Conservation (phyloP, 2,329 filamentous ascomycete genomes). For the Penicillium capsulatum region DNA sequence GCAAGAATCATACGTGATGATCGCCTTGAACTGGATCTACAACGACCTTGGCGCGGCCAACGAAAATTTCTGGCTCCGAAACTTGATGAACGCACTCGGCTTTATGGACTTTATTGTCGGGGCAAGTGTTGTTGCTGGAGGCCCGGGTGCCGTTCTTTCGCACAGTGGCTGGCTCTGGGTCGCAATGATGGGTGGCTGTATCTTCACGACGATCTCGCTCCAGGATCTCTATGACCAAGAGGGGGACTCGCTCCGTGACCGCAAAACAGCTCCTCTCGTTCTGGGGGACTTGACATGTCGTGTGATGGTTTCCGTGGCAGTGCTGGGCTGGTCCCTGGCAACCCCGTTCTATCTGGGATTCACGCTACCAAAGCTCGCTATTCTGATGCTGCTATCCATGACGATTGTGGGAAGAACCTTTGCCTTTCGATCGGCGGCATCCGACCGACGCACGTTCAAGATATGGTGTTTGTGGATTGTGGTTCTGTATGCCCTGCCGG, state of each 20-base stretch:
- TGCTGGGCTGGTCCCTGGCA: conserved; percentile 1
- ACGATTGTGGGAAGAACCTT: conserved; percentile 2
- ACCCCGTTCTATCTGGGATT: conserved; percentile 1
- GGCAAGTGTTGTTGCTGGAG: conserved; percentile 1
- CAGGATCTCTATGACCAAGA: conserved; percentile 38
- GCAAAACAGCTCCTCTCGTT: conserved; percentile 15
- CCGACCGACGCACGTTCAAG: conserved; percentile 7
- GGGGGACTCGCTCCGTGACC: conserved; percentile 24
- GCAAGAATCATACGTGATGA: conserved; percentile 1
- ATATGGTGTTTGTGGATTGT: conserved; percentile 11
- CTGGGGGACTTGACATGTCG: conserved; percentile 7
- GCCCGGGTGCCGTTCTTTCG: neutral
- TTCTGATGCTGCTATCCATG: neutral
- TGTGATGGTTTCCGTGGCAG: conserved; percentile 5
- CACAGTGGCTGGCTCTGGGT: conserved; percentile 2
- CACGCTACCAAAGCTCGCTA: neutral
- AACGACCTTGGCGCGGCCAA: conserved; percentile 6
- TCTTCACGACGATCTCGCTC: conserved; percentile 37
- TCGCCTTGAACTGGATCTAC: conserved; percentile 3
- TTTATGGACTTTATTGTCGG: conserved; percentile 7
- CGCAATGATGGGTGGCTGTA: conserved; percentile 11
- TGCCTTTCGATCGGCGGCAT: neutral
- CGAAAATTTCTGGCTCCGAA: conserved; percentile 2
- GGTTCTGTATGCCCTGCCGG: conserved; percentile 4
- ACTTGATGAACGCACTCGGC: conserved; percentile 6